Conservation (phyloP, 768 basidiomycete genomes). For the Xerocomellus chrysenteron region DNA sequence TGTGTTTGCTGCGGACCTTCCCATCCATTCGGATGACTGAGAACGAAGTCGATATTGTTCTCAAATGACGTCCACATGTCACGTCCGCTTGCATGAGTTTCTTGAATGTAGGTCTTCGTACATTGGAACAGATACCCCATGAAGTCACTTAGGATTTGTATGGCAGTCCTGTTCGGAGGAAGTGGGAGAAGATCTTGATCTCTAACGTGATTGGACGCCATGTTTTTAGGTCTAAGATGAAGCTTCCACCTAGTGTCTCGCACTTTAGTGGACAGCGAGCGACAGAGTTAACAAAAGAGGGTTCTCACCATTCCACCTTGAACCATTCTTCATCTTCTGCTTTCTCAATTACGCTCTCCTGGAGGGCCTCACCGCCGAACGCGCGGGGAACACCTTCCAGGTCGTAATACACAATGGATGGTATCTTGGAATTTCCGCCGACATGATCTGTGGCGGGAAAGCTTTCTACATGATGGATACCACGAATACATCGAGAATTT, state of each 20-base stretch:
- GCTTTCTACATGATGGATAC: constrained; percentile 28
- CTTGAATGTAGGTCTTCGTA: constrained; percentile 43
- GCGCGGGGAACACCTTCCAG: constrained; percentile 38
- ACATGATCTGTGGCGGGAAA: constrained; percentile 47
- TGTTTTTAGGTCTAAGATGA: constrained; percentile 31
- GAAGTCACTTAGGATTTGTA: constrained; percentile 50
- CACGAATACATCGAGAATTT: background rate
- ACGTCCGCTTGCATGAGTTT: constrained; percentile 43
- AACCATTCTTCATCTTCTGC: constrained; percentile 39
- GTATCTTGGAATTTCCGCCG: constrained; percentile 50
- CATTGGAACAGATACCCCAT: constrained; percentile 46
- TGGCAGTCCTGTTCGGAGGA: constrained; percentile 41
- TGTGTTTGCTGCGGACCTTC: constrained; percentile 44
- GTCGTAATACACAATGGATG: constrained; percentile 50
- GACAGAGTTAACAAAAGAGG: background rate
- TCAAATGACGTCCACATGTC: constrained; percentile 44
- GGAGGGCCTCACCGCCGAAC: constrained; percentile 44
- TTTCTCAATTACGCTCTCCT: constrained; percentile 37
- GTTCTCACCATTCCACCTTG: constrained; percentile 32
- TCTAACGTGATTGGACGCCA: constrained; percentile 21
- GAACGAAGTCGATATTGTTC: constrained; percentile 42
- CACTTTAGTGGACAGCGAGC: constrained; percentile 6
- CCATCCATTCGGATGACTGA: constrained; percentile 51
- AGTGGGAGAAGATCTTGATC: constrained; percentile 42
- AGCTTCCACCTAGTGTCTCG: constrained; percentile 34